Conservation (phyloP, 164 flowering plant genomes). For the Stephania yunnanensis region DNA sequence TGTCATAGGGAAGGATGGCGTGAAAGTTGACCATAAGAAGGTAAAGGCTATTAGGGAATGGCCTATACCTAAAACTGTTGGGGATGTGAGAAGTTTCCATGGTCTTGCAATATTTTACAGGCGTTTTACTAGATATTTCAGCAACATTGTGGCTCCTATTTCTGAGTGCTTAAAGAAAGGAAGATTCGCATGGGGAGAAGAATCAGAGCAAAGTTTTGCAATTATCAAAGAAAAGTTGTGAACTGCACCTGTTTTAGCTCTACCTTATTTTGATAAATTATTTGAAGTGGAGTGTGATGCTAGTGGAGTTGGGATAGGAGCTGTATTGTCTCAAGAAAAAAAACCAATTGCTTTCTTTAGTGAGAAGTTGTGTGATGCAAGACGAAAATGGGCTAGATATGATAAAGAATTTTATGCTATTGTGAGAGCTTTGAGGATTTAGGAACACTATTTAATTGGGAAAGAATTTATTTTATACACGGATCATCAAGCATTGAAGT, state of each 20-base stretch:
- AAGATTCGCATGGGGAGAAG: neutral
- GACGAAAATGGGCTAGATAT: neutral
- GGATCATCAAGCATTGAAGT: neutral
- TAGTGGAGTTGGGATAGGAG: neutral
- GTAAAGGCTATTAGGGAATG: too few relatives aligned
- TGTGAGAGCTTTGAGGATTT: neutral
- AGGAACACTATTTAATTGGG: neutral
- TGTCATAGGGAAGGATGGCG: neutral
- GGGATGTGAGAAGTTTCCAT: neutral
- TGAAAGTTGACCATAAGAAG: neutral
- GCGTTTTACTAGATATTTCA: neutral
- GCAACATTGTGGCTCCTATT: neutral
- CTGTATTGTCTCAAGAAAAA: conserved; percentile 3
- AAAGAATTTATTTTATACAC: neutral
- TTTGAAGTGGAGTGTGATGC: conserved; percentile 8
- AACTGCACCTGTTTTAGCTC: neutral
- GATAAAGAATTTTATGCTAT: neutral
- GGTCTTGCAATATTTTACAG: neutral
- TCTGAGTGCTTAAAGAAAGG: conserved; percentile 1
- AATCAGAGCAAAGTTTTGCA: neutral
- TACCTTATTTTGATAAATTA: neutral
- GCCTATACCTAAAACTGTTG: too few relatives aligned
- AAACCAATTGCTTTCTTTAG: neutral
- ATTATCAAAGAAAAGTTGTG: neutral
- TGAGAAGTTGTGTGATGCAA: neutral